These are phyloP conservation scores for Sindora glabra DNA, from an alignment of 306 rosid species.

Conservation along the genomic window DNA sequence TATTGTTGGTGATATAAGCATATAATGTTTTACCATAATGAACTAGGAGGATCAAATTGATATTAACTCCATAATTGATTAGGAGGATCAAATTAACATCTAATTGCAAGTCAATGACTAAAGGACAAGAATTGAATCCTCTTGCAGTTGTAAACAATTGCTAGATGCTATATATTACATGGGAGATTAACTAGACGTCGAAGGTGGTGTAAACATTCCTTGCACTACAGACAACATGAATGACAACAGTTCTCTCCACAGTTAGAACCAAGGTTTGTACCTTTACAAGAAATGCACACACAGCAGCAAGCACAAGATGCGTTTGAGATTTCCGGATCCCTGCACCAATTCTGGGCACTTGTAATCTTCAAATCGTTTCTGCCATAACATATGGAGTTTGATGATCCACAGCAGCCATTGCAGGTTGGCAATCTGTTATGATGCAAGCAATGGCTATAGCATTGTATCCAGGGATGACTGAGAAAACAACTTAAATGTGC, in stretches of 20 bases:
- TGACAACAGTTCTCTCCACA: not conserved
- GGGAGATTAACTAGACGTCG: not conserved
- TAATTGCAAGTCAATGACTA: no score
- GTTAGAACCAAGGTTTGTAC: not conserved
- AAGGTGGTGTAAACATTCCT: not conserved
- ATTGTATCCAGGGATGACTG: conserved; percentile 19
- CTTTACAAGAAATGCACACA: not conserved
- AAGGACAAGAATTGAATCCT: no score
- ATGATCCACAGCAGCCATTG: conserved; percentile 14
- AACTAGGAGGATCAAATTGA: no score
- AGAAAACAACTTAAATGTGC: not conserved
- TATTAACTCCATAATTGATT: no score
- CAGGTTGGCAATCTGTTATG: conserved; percentile 8
- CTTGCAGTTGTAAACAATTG: no score
- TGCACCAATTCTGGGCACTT: conserved; percentile 13
- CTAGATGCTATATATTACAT: not conserved
- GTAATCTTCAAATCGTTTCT: conserved; percentile 9
- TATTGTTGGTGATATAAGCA: no score
- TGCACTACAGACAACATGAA: not conserved
- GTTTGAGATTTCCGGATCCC: not conserved
- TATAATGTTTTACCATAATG: no score
- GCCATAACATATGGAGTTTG: conserved; percentile 4
- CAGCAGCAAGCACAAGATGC: not conserved
- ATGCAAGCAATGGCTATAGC: conserved; percentile 4
- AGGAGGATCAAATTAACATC: no score